Base-by-base conservation (phyloP, 2,329 filamentous ascomycete species). In the Emericellopsis atlantica region DNA sequence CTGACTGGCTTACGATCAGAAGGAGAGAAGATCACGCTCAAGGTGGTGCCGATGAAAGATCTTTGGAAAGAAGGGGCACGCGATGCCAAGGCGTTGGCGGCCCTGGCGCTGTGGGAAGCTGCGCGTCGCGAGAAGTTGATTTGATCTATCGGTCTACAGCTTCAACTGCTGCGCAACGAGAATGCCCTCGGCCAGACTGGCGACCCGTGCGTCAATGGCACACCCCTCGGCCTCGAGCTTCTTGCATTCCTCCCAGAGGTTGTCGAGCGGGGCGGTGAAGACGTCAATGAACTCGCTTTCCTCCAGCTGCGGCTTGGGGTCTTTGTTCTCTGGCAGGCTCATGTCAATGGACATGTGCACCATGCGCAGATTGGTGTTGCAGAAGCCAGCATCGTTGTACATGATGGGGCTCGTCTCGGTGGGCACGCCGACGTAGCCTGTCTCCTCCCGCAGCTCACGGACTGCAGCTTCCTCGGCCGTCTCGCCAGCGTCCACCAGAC, bases 221-320 rank as follows among this genome's bases (percentile, higher is more conserved):
- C 75, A 88, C 0, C 85, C 85, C 47, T 86, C 66, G 2, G 64
- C 62, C 53, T 88, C 83, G 1, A 88, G 65, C 47, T 58, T 70
- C 55, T 76, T 76, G 54, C 79, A 79, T 53, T 82, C 77, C 0
- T 69, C 69, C 64, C 81, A 87, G 32, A 90, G 58, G 12, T 70
- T 64, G 16, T 60, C 64, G 35, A 90, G 54, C 6, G 78, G 79
- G 7, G 86, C 69, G 8, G 73, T 75, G 51, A 90, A 89, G 29
- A 80, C 79, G 56, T 89, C 83, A 52, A 90, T 89, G 54, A 88
- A 89, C 60, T 90, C 84, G 46, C 78, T 81, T 22, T 88, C 84
- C 54, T 90, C 84, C 6, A 89, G 67, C 53, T 82, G 64, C 0
- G 84, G 79, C 56, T 78, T 69, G 2, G 76, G 76, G 40, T 83